Evolutionary conservation across 345 rosid species (phyloP).

Genomic region (Dipteronia dyeriana): DNA sequence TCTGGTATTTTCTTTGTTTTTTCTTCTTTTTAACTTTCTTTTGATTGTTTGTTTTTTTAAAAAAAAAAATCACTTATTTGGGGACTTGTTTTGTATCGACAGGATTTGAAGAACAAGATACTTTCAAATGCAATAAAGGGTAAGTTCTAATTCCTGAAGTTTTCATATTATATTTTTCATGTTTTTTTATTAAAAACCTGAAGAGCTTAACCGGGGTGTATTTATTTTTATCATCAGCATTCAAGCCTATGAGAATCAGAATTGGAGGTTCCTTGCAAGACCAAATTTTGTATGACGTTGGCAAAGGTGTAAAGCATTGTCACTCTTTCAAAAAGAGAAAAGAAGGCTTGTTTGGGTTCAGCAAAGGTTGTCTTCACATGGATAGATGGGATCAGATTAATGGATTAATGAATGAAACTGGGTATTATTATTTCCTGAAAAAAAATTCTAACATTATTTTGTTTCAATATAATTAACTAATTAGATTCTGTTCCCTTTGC

Average conservation of each 20-base stretch:
- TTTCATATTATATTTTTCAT: not conserved
- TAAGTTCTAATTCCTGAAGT: slow-evolving; percentile 9
- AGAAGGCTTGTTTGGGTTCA: slow-evolving; percentile 49
- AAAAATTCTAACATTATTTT: not conserved
- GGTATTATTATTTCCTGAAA: slow-evolving; percentile 24
- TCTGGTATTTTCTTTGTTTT: slow-evolving; percentile 32
- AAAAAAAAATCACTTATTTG: too few species aligned
- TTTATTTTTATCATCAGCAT: slow-evolving; percentile 34
- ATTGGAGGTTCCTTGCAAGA: slow-evolving; percentile 54
- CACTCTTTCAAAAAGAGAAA: slow-evolving; percentile 28
- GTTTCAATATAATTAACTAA: not conserved
- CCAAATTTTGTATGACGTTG: slow-evolving; percentile 46
- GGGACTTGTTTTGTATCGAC: not conserved
- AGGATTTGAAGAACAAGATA: slow-evolving; percentile 54
- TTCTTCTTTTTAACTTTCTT: not conserved
- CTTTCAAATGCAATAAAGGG: slow-evolving; percentile 56
- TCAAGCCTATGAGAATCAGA: slow-evolving; percentile 46
- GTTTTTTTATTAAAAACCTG: not conserved
- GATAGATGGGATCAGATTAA: slow-evolving; percentile 58
- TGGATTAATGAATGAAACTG: slow-evolving; percentile 37
- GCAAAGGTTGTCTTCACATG: slow-evolving; percentile 48
- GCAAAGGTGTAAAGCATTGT: slow-evolving; percentile 30
- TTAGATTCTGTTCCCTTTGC: not conserved
- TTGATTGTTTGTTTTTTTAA: not conserved
- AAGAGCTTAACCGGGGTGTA: not conserved